Percentiles rank a stretch among this genome's conserved stretches.
Evolutionary conservation across 371 early-diverging fungal species (phyloP).

Genomic region (Syncephalastrum racemosum): DNA sequence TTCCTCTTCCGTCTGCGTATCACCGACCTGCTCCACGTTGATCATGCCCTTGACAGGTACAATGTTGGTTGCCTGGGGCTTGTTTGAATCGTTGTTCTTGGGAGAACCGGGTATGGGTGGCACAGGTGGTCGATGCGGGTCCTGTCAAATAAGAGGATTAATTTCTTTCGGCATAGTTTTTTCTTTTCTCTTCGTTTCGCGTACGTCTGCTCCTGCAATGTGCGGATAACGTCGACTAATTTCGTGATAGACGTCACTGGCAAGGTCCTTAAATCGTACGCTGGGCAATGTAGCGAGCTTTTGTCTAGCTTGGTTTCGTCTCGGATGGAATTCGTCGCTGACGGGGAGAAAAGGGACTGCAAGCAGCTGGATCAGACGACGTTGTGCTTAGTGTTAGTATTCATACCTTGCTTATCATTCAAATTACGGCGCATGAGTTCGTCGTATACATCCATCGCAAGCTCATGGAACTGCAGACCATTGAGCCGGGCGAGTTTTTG

Average conservation of each 20-base stretch:
- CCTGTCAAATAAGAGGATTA: slow-evolving; percentile 11
- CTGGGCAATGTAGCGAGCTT: slow-evolving; percentile 90
- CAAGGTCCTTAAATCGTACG: slow-evolving; percentile 87
- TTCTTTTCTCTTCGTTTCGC: not conserved
- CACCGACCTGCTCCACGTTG: slow-evolving; percentile 33
- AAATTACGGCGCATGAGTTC: slow-evolving; percentile 79
- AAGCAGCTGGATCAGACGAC: slow-evolving; percentile 2
- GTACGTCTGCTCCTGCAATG: slow-evolving; percentile 36
- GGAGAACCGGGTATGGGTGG: slow-evolving; percentile 23
- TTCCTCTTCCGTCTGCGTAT: slow-evolving; percentile 24
- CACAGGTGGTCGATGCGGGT: slow-evolving; percentile 32
- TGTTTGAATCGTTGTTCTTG: slow-evolving; percentile 22
- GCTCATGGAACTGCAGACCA: slow-evolving; percentile 87
- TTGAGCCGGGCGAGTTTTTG: slow-evolving; percentile 85
- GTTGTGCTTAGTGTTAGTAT: not conserved
- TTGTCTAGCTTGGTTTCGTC: slow-evolving; percentile 96
- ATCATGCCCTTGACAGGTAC: slow-evolving; percentile 52
- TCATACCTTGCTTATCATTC: slow-evolving; percentile 62
- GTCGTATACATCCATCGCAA: slow-evolving; percentile 95
- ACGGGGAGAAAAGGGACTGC: slow-evolving; percentile 86
- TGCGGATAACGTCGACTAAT: slow-evolving; percentile 72
- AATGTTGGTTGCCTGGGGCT: slow-evolving; percentile 44
- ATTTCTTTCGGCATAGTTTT: not conserved
- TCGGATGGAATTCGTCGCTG: slow-evolving; percentile 86
- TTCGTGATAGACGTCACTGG: slow-evolving; percentile 89